These are phyloP conservation scores for Leccinum ochraceum DNA, from an alignment of 768 basidiomycete species.

Conservation along the genomic window DNA sequence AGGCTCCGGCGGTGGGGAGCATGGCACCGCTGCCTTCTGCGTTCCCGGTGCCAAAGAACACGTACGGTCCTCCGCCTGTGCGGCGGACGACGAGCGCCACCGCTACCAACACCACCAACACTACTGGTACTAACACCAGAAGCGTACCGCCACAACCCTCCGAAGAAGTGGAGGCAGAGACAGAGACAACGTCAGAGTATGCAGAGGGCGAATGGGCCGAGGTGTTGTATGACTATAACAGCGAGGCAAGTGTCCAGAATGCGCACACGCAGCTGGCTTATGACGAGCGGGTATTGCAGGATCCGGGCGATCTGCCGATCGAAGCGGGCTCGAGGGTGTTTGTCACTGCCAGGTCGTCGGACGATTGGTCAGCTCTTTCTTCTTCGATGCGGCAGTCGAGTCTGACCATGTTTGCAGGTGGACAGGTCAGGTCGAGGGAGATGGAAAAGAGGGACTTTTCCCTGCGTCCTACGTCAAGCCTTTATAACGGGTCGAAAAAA, in stretches of 20 bases:
- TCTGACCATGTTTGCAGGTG: constrained; percentile 47
- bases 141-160: neutral
- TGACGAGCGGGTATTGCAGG: constrained; percentile 41
- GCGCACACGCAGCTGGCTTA: too few species aligned
- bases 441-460: constrained; percentile 58
- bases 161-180: constrained; percentile 31
- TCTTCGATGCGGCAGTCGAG: neutral
- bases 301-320: constrained; percentile 65
- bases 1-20: constrained; percentile 39
- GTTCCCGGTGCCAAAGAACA: constrained; percentile 44
- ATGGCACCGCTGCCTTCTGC: constrained; percentile 37
- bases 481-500: constrained; percentile 31
- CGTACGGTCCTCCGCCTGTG: constrained; percentile 55
- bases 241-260: constrained; percentile 42
- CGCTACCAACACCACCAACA: neutral
- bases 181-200: neutral
- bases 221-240: constrained; percentile 72
- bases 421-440: constrained; percentile 63
- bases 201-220: constrained; percentile 72
- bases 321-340: constrained; percentile 58
- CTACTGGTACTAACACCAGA: neutral
- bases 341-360: constrained; percentile 65
- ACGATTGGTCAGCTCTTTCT: constrained; percentile 62
- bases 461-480: constrained; percentile 70
- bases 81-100: constrained; percentile 29